Evolutionary conservation across 192 early-diverging fungal genomes (phyloP).

Genomic region (Paraglomus occultum): DNA sequence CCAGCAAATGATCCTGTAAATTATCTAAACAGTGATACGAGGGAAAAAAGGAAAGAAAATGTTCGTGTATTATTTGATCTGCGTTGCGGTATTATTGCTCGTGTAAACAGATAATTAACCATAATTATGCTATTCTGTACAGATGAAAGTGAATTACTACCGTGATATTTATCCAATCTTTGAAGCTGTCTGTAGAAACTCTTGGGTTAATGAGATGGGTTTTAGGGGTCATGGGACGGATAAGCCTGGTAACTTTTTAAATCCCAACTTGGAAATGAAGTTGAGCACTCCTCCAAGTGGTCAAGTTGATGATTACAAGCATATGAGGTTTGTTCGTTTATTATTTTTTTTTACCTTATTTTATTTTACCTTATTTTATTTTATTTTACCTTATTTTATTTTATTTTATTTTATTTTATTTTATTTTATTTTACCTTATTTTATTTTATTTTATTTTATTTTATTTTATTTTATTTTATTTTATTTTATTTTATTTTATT

Average conservation of each 20-base stretch:
- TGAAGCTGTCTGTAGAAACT: slow-evolving; percentile 9
- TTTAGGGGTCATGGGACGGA: neutral
- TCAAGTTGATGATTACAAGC: neutral
- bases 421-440: too few relatives aligned
- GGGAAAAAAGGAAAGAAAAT: too few relatives aligned
- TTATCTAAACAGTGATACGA: too few relatives aligned
- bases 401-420: too few relatives aligned
- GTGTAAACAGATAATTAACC: too few relatives aligned
- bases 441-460: too few relatives aligned
- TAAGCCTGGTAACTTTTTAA: slow-evolving; percentile 17
- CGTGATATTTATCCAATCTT: slow-evolving; percentile 25
- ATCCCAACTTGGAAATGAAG: neutral
- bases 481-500: too few relatives aligned
- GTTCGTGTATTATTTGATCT: neutral
- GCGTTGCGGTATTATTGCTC: neutral
- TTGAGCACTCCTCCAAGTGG: neutral
- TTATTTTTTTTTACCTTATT: neutral
- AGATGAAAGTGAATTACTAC: slow-evolving; percentile 4
- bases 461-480: too few relatives aligned
- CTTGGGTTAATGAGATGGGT: slow-evolving; percentile 23
- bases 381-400: too few relatives aligned
- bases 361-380: slow-evolving; percentile 6
- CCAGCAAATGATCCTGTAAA: slow-evolving; percentile 9
- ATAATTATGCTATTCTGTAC: neutral
- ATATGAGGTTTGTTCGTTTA: slow-evolving; percentile 5